phyloP scores from a whole-genome alignment of 129 eudicot genomes.

The Rutidosis leptorrhynchoides region DNA sequence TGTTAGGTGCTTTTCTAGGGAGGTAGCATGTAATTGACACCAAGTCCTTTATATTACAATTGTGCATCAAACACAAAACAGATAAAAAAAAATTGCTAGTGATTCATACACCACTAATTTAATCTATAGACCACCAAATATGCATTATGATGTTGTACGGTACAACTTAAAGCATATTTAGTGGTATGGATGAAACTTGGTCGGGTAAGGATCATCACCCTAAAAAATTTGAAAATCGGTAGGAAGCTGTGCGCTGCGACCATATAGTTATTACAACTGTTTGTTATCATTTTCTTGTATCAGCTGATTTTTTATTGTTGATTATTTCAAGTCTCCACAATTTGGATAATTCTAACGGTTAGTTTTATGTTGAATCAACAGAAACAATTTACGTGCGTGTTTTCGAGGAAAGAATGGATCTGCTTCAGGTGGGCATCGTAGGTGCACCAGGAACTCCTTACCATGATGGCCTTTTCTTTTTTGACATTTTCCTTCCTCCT shows the following conservation, averaged over 20 bases:
- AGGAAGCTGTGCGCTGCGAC: background rate
- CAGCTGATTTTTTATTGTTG: background rate
- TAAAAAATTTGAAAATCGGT: background rate
- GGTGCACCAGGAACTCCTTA: slow-evolving; percentile 94
- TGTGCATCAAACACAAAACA: background rate
- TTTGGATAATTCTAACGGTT: background rate
- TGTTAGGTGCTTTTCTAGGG: too few species aligned
- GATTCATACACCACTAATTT: too few species aligned
- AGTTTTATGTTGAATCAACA: slow-evolving; percentile 26
- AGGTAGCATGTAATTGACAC: too few species aligned
- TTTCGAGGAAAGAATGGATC: slow-evolving; percentile 88
- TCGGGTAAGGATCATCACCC: too few species aligned
- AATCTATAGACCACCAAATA: too few species aligned
- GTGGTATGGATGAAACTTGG: too few species aligned
- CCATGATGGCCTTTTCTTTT: slow-evolving; percentile 80
- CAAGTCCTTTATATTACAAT: background rate
- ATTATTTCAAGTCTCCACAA: background rate
- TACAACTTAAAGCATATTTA: too few species aligned
- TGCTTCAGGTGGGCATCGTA: slow-evolving; percentile 68
- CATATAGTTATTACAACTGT: background rate
- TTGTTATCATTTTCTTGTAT: background rate
- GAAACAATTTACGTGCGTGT: slow-evolving; percentile 79
- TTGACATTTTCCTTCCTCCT: slow-evolving; percentile 80
- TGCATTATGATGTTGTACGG: too few species aligned
- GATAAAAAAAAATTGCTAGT: too few species aligned